Conservation (phyloP, 225 moss, liverwort and hornwort genomes). For the Pseudoscleropodium purum region DNA sequence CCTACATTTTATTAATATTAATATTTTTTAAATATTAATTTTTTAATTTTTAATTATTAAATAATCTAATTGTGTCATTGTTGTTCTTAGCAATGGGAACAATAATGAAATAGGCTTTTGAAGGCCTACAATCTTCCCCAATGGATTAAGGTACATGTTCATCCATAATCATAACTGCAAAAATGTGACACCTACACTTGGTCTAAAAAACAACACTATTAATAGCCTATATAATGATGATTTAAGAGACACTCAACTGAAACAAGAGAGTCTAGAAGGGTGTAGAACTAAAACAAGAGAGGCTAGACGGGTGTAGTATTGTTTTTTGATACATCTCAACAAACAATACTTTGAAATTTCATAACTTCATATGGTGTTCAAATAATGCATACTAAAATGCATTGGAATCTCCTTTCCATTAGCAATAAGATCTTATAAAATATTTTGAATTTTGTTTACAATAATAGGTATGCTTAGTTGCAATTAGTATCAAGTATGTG, state of each 20-base stretch:
- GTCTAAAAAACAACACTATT: not conserved
- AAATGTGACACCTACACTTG: not conserved
- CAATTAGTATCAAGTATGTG: not conserved
- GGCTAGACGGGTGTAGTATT: fast-evolving
- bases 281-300: not conserved
- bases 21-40: no score
- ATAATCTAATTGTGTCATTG: no score
- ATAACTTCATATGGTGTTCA: not conserved
- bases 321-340: not conserved
- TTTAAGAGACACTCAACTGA: not conserved
- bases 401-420: not conserved
- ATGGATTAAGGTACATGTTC: not conserved
- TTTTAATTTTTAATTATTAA: no score
- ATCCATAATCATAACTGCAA: fast-evolving
- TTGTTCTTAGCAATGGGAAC: no score
- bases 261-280: no score
- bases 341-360: not conserved
- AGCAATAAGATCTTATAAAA: not conserved
- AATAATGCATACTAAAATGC: not conserved
- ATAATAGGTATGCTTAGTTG: fast-evolving
- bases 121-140: no score
- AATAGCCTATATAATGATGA: not conserved
- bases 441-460: not conserved
- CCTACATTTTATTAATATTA: no score
- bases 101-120: no score